Evolutionary conservation across 139 green algal species (phyloP), one percentile per base, ranked within the genome.

Genomic region (Picochlorum sp.): DNA sequence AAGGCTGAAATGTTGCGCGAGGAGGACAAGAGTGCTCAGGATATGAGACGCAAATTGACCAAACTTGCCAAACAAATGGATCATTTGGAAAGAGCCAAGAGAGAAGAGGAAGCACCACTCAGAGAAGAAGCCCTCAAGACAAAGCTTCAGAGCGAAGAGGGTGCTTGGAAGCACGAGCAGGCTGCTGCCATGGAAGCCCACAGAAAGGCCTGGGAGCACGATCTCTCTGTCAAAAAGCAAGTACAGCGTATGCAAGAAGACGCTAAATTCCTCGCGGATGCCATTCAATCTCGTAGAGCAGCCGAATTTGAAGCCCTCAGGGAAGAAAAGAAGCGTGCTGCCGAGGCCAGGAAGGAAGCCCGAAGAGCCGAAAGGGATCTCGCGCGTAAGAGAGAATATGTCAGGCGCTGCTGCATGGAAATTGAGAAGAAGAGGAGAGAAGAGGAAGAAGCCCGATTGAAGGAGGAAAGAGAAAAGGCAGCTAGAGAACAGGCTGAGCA

Each of bases 71-170:
- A 84, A 72, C 52, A 80, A 65, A 87, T 97, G 90, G 94, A 99
- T 79, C 87, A 99, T 75, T 51, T 98, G 65, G 94, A 97, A 83
- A 82, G 94, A 1, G 94, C 94, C 0, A 73, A 78, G 1, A 80
- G 94, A 24, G 90, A 99, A 84, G 89, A 95, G 75, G 92, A 98
- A 84, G 76, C 75, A 4, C 82, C 86, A 4, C 75, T 85, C 23
- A 71, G 90, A 20, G 74, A 82, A 8, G 44, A 57, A 13, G 65
- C 60, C 4, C 11, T 13, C 21, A 50, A 23, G 14, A 49, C 46
- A 37, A 61, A 56, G 23, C 13, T 78, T 71, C 64, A 81, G 44
- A 84, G 94, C 50, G 64, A 85, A 60, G 49, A 69, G 37, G 60
- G 74, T 58, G 37, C 34, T 18, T 66, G 37, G 34, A 30, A 49